Percentiles rank a stretch among this genome's conserved stretches.
These are phyloP conservation scores for Tolypocladium ovalisporum DNA, from an alignment of 2,329 filamentous ascomycete species.

Conservation along the genomic window DNA sequence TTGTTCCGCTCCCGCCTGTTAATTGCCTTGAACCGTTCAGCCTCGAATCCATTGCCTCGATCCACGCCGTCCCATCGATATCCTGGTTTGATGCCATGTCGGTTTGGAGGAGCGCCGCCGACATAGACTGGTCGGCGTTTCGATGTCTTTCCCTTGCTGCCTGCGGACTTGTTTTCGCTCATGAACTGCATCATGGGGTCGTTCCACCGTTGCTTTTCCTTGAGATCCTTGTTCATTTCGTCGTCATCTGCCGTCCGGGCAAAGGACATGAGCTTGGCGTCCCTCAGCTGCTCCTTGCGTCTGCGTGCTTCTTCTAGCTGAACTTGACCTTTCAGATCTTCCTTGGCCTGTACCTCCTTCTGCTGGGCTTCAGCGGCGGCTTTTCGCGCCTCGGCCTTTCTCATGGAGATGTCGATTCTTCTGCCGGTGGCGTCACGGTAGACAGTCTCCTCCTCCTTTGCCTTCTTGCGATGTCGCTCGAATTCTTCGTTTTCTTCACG, in stretches of 20 bases:
- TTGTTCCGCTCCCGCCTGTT: constrained; percentile 69
- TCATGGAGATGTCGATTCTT: constrained; percentile 89
- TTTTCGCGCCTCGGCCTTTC: constrained; percentile 72
- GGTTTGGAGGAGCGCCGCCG: constrained; percentile 75
- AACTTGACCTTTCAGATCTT: constrained; percentile 73
- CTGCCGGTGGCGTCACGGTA: constrained; percentile 91
- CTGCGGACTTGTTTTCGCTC: constrained; percentile 30
- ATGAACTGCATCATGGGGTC: constrained; percentile 84
- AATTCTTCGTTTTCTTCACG: constrained; percentile 49
- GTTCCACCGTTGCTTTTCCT: constrained; percentile 72
- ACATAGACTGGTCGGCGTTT: constrained; percentile 58
- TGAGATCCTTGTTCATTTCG: constrained; percentile 75
- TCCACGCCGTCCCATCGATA: constrained; percentile 97
- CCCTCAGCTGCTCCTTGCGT: constrained; percentile 57
- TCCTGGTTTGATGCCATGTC: constrained; percentile 86
- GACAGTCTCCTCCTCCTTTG: constrained; percentile 65
- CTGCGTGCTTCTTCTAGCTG: constrained; percentile 59
- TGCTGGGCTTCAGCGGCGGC: constrained; percentile 56
- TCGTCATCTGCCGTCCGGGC: constrained; percentile 75
- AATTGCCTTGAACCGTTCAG: constrained; percentile 79
- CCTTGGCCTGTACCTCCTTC: constrained; percentile 54
- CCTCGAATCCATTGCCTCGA: constrained; percentile 85
- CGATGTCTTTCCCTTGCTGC: constrained; percentile 18
- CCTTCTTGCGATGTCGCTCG: constrained; percentile 29
- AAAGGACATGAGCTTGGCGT: constrained; percentile 73